Evolutionary conservation across 2,329 filamentous ascomycete species (phyloP).

Genomic region (Ophiobolus disseminans): DNA sequence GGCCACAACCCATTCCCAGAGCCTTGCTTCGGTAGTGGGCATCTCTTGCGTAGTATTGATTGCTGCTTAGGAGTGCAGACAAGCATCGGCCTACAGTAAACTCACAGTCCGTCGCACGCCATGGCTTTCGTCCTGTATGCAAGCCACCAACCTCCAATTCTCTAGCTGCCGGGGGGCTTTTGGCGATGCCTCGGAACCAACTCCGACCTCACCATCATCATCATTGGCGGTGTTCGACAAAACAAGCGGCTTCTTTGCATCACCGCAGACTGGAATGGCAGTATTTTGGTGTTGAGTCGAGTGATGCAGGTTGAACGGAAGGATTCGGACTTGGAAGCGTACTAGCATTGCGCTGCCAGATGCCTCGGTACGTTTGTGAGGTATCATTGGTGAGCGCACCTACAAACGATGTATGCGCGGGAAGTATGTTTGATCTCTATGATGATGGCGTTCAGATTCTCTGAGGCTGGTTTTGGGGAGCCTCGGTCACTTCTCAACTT

Average conservation of each 20-base stretch:
- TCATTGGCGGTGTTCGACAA: constrained; percentile 5
- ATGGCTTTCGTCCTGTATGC: background rate
- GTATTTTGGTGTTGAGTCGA: background rate
- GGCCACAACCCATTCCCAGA: no score
- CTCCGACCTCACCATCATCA: background rate
- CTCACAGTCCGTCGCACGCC: background rate
- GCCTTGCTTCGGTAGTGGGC: no score
- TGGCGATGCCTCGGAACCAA: constrained; percentile 13
- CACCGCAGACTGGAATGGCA: background rate
- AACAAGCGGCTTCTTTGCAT: no score
- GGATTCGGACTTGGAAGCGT: background rate
- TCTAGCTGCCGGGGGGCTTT: constrained; percentile 4
- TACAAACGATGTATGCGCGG: background rate
- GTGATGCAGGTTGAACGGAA: background rate
- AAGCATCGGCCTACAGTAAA: constrained; percentile 4
- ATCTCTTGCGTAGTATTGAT: no score
- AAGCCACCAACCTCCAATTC: background rate
- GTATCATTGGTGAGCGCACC: background rate
- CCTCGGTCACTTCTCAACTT: background rate
- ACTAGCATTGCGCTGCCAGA: background rate
- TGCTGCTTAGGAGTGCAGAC: background rate
- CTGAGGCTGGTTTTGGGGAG: background rate
- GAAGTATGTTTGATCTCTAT: background rate
- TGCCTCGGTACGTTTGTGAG: background rate
- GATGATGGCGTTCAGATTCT: background rate